A percentile compares a stretch with the other conserved stretches of the same genome.
phyloP scores from a whole-genome alignment of 1,284 basidiomycete genomes.

The Rhodotorula mucilaginosa region DNA sequence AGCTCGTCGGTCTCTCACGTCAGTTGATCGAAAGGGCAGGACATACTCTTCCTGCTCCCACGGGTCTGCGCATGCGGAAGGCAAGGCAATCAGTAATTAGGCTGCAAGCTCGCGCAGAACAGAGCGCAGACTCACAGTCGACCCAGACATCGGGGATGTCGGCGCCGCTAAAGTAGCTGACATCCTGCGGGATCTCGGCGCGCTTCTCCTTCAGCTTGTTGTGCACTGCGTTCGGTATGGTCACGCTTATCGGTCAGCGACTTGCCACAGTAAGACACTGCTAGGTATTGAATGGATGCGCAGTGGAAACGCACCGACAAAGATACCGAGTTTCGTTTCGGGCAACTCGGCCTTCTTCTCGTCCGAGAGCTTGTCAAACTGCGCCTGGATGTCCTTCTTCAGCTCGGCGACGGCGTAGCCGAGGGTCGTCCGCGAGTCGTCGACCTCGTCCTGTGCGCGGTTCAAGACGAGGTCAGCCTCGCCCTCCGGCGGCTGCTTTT shows the following conservation, averaged over 20 bases:
- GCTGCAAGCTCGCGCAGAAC: accelerated
- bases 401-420: slow-evolving; percentile 80
- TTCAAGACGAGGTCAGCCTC: background rate
- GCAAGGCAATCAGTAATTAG: no score
- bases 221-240: slow-evolving; percentile 59
- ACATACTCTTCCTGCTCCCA: slow-evolving; percentile 26
- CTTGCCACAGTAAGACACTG: no score
- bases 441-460: slow-evolving; percentile 78
- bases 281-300: no score
- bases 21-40: background rate
- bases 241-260: background rate
- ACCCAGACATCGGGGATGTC: slow-evolving; percentile 34
- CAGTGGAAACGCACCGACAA: slow-evolving; percentile 57
- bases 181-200: slow-evolving; percentile 64
- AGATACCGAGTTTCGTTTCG: slow-evolving; percentile 75
- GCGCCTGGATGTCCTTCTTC: slow-evolving; percentile 75
- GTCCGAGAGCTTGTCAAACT: slow-evolving; percentile 63
- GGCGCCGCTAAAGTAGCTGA: slow-evolving; percentile 56
- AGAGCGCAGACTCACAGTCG: slow-evolving; percentile 14
- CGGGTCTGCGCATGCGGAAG: background rate
- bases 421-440: slow-evolving; percentile 75
- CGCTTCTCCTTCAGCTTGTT: slow-evolving; percentile 87
- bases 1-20: background rate
- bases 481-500: background rate
- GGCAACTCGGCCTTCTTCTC: slow-evolving; percentile 40